Base-by-base conservation (phyloP, 2,329 filamentous ascomycete genomes). In the Stachybotrys chlorohalonatus region DNA sequence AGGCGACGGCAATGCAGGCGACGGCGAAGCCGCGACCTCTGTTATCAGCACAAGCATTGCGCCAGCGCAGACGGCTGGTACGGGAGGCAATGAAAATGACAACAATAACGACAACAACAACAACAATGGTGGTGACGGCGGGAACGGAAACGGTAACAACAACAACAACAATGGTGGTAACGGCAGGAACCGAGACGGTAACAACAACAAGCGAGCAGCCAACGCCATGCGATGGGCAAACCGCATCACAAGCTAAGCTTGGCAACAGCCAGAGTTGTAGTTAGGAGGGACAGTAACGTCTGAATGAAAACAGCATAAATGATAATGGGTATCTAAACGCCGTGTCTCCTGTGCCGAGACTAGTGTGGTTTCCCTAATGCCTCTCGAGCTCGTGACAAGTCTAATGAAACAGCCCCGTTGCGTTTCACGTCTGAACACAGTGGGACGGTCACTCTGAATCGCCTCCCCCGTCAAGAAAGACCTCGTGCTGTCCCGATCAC, bases 41-140 rank as follows among this genome's bases (percentile, higher is more conserved):
- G n/a, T 47, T 13, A 47, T n/a, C 7, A 8, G 9, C 11, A 13
- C 46, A 8, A n/a, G 7, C 46, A n/a, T 54, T 48, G 53, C 42
- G 6, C 54, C 53, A 9, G 55, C 42, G 3, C 31, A 47, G 24
- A 49, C 47, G 13, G 31, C 16, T n/a, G 54, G 54, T 31, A 59
- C 61, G 31, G 54, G 42, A 31, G 57, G 60, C 31, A 49, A 53
- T 16, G 57, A 57, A 47, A 60, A n/a, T n/a, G n/a, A n/a, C n/a
- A n/a, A 61, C 51, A 31, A 36, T 24, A 48, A 54, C 17, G 57
- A 56, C 47, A 54, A 48, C 42, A 39, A 47, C 49, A 56, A 54
- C 36, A 50, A 52, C 15, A 59, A 55, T 15, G 57, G 32, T 36
- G 24, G 54, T 48, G 39, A 11, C 24, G 45, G 47, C 36, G 52